Percentiles rank a stretch among this genome's conserved stretches.
Conservation (phyloP, 805 yeast species). For the Candida krabiensis region DNA sequence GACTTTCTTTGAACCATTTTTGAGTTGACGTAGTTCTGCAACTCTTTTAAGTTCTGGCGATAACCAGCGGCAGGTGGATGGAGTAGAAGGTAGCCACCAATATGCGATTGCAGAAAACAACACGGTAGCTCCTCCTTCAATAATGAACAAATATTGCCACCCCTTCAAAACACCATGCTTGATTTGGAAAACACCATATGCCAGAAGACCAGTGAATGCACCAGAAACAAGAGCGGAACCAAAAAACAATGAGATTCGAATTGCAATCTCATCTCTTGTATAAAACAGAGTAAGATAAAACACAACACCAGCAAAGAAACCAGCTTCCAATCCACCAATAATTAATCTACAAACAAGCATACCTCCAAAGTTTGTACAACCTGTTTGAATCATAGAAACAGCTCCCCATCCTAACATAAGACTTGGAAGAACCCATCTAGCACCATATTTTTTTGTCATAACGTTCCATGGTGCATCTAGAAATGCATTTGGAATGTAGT, state of each 20-base stretch:
- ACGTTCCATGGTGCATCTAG: conserved; percentile 43
- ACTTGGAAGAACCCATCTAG: conserved; percentile 35
- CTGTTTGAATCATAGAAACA: conserved; percentile 42
- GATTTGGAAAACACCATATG: conserved; percentile 20
- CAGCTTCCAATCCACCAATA: conserved; percentile 44
- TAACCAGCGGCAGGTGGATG: conserved; percentile 9
- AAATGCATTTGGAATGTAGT: conserved; percentile 43
- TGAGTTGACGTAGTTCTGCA: conserved; percentile 10
- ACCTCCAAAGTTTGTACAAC: conserved; percentile 39
- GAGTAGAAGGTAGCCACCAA: conserved; percentile 17
- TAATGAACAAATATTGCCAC: conserved; percentile 33
- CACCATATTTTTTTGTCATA: conserved; percentile 40
- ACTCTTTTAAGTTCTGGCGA: conserved; percentile 17
- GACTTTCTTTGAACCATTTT: conserved; percentile 4
- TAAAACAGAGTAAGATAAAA: conserved; percentile 18
- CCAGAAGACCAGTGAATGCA: conserved; percentile 22
- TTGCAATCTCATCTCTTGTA: conserved; percentile 15
- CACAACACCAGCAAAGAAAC: conserved; percentile 32
- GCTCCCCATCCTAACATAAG: conserved; percentile 45
- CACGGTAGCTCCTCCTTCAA: conserved; percentile 33
- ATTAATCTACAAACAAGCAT: conserved; percentile 39
- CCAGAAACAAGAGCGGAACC: conserved; percentile 18
- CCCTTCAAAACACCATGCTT: conserved; percentile 15
- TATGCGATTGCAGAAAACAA: conserved; percentile 30
- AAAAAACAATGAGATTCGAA: conserved; percentile 14